phyloP scores from a whole-genome alignment of 2,329 filamentous ascomycete genomes.

The Ilyonectria destructans region DNA sequence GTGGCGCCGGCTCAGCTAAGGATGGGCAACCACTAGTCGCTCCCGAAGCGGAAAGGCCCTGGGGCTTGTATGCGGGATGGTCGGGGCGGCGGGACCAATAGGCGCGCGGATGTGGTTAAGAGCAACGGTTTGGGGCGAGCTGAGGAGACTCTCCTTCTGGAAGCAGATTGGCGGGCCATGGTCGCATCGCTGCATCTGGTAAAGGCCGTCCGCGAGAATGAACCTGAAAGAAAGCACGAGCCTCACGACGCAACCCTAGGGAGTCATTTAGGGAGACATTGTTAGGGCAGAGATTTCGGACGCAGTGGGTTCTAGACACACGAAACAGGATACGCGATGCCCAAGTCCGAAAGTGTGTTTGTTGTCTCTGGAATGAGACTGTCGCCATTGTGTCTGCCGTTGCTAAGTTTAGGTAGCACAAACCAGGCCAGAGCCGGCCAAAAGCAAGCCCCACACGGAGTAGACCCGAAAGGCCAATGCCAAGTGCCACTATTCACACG shows the following conservation, averaged over 20 bases:
- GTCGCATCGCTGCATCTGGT: conserved; percentile 40
- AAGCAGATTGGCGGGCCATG: conserved; percentile 32
- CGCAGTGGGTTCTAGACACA: background rate
- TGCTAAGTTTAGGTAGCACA: no score
- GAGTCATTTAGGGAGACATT: background rate
- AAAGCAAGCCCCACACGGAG: background rate
- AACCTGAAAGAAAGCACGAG: conserved; percentile 39
- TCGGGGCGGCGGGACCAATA: conserved; percentile 47
- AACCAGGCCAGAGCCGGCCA: background rate
- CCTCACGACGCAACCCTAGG: background rate
- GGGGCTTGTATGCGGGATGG: conserved; percentile 38
- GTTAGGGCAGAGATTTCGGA: background rate
- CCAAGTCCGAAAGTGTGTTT: background rate
- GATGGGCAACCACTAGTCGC: conserved; percentile 47
- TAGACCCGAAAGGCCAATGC: background rate
- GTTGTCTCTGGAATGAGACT: no score
- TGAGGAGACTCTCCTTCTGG: conserved; percentile 39
- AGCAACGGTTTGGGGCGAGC: conserved; percentile 47
- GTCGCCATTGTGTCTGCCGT: no score
- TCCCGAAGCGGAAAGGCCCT: conserved; percentile 44
- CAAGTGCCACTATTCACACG: background rate
- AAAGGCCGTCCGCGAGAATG: conserved; percentile 40
- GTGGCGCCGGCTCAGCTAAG: conserved; percentile 46
- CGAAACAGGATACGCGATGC: background rate
- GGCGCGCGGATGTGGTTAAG: conserved; percentile 46